A percentile compares a stretch with the other conserved stretches of the same genome.
Evolutionary conservation across 257 asterid species (phyloP).

Genomic region (Agastache rugosa): DNA sequence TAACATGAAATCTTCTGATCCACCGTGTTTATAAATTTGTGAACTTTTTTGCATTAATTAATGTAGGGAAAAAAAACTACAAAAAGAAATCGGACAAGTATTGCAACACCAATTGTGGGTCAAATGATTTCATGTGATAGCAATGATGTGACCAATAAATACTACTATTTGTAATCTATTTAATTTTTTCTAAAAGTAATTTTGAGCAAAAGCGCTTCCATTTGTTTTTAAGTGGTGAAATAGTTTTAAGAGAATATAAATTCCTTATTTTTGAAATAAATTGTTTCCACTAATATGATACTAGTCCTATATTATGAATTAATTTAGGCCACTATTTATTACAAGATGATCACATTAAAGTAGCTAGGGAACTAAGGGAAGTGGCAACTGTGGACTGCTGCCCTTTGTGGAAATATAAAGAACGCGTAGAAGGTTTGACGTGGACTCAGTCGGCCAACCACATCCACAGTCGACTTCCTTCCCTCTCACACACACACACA

Average conservation of each 20-base stretch:
- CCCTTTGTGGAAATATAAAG: background rate
- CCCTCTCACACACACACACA: background rate
- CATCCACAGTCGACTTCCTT: background rate
- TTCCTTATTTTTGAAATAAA: no score
- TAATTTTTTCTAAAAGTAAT: no score
- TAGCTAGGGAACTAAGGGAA: background rate
- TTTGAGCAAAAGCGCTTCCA: background rate
- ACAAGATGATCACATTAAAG: background rate
- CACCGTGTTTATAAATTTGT: no score
- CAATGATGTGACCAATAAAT: no score
- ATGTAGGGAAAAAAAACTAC: no score
- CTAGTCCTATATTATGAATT: no score
- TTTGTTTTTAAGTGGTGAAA: background rate
- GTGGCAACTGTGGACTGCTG: background rate
- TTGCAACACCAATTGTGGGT: no score
- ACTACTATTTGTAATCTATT: no score
- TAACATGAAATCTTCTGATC: no score
- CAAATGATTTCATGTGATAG: no score
- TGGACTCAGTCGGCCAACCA: slow-evolving; percentile 41
- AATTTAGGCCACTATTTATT: slow-evolving; percentile 1
- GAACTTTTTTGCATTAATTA: no score
- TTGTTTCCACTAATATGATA: background rate
- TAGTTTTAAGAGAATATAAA: background rate
- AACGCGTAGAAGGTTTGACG: slow-evolving; percentile 48
- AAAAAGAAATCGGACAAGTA: no score